Conservation (phyloP, 352 stramenopile species). For the Globisporangium middletonii region DNA sequence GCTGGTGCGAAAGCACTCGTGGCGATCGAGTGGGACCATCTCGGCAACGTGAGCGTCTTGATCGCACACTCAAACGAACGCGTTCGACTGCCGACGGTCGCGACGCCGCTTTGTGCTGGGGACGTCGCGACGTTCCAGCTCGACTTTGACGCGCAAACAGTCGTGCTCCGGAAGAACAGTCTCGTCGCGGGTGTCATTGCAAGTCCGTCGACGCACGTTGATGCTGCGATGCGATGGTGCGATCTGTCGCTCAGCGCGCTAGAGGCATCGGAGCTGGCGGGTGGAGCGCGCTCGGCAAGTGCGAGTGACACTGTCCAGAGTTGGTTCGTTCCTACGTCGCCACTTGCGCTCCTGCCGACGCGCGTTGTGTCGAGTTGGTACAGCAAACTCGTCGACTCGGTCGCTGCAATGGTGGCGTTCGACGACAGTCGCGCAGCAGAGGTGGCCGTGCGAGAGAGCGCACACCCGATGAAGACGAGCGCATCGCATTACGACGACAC, state of each 20-base stretch:
- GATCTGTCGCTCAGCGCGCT: conserved; percentile 2
- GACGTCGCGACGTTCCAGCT: conserved; percentile 39
- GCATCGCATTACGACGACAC: background rate
- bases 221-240: conserved; percentile 1
- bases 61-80: conserved; percentile 5
- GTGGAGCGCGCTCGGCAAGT: conserved; percentile 1
- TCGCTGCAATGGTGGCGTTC: conserved; percentile 56
- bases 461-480: conserved; percentile 26
- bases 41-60: conserved; percentile 13
- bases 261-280: background rate
- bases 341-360: conserved; percentile 26
- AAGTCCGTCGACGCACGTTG: background rate
- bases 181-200: conserved; percentile 15
- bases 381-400: conserved; percentile 46
- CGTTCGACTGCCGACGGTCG: conserved; percentile 14
- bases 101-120: conserved; percentile 22
- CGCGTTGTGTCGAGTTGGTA: conserved; percentile 47
- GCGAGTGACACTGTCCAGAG: conserved; percentile 2
- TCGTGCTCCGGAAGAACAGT: conserved; percentile 41
- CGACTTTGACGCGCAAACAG: too few species aligned
- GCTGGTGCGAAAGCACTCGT: background rate
- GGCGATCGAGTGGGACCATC: conserved; percentile 22
- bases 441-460: conserved; percentile 45
- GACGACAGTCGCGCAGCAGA: conserved; percentile 23
- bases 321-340: conserved; percentile 20